phyloP scores from a whole-genome alignment of 2,329 filamentous ascomycete genomes.

The Exophiala sp. region DNA sequence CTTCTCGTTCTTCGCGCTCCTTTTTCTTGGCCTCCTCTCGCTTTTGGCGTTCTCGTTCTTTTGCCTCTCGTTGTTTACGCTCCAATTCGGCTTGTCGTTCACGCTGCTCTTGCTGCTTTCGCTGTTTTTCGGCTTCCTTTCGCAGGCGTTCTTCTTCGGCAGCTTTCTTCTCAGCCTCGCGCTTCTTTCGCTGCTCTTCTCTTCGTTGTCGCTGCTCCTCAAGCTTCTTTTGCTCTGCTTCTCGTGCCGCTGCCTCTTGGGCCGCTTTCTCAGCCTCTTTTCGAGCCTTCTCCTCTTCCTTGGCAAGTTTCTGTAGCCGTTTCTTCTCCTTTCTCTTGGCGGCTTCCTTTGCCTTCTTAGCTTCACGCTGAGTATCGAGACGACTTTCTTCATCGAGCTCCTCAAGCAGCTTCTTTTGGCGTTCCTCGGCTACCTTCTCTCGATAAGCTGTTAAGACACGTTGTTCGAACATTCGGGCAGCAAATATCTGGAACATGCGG shows the following conservation, averaged over 20 bases:
- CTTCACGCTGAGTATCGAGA: constrained; percentile 70
- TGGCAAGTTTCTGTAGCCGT: constrained; percentile 75
- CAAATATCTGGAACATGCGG: constrained; percentile 99
- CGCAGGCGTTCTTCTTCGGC: constrained; percentile 80
- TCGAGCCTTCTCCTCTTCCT: constrained; percentile 84
- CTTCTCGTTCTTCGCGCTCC: constrained; percentile 56
- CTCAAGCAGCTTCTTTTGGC: constrained; percentile 82
- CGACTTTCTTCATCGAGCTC: constrained; percentile 82
- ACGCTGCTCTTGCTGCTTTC: constrained; percentile 73
- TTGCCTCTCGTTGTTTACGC: constrained; percentile 71
- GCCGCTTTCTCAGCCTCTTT: constrained; percentile 84
- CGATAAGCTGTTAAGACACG: constrained; percentile 93
- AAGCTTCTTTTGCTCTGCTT: constrained; percentile 67
- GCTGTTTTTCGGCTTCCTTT: constrained; percentile 79
- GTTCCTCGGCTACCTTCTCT: constrained; percentile 90
- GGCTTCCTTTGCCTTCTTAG: constrained; percentile 88
- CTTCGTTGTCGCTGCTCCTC: constrained; percentile 76
- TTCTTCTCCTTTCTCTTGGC: constrained; percentile 95
- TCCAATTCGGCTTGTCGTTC: constrained; percentile 81
- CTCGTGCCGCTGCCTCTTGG: constrained; percentile 71
- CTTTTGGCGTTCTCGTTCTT: constrained; percentile 74
- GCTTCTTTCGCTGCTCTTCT: constrained; percentile 87
- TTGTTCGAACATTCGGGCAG: constrained; percentile 98
- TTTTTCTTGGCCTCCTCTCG: constrained; percentile 68
- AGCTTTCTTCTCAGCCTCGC: constrained; percentile 81